Percentiles rank a stretch among this genome's conserved stretches.
Conservation (phyloP, 1,284 basidiomycete species). For the Pseudomicrostroma phylloplanum region DNA sequence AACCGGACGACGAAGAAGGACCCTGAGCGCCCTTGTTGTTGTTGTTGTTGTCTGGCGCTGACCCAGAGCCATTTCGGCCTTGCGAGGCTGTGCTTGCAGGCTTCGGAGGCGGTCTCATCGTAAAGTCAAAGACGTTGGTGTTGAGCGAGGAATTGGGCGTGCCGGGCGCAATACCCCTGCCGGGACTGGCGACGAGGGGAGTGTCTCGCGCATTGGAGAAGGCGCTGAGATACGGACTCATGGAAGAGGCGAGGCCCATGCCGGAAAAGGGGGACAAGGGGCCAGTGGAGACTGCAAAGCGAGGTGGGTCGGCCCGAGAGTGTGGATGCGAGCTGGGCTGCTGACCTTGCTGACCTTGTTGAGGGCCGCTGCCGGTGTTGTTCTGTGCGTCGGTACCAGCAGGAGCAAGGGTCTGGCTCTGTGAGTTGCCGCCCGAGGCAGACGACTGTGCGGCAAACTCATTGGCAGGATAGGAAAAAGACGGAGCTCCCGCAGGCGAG, state of each 20-base stretch:
- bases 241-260: conserved; percentile 42
- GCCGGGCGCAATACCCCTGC: conserved; percentile 16
- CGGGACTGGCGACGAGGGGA: conserved; percentile 40
- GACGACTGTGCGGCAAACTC: conserved; percentile 18
- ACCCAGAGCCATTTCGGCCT: conserved; percentile 6
- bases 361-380: background rate
- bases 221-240: conserved; percentile 47
- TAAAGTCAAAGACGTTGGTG: conserved; percentile 19
- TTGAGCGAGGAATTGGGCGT: conserved; percentile 12
- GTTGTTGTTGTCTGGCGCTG: background rate
- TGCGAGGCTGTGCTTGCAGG: conserved; percentile 12
- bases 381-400: background rate
- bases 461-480: conserved; percentile 5
- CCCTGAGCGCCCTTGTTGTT: background rate
- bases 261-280: conserved; percentile 46
- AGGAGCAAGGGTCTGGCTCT: background rate
- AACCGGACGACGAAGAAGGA: background rate
- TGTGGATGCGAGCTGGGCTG: conserved; percentile 5
- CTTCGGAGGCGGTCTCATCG: conserved; percentile 18
- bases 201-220: conserved; percentile 48
- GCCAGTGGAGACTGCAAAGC: conserved; percentile 37
- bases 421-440: conserved; percentile 7
- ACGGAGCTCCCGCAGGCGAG: conserved; percentile 14
- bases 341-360: background rate
- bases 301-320: conserved; percentile 30